A percentile compares a stretch with the other conserved stretches of the same genome.
Conservation (phyloP, 2,329 filamentous ascomycete species). For the Talaromyces albobiverticillius region DNA sequence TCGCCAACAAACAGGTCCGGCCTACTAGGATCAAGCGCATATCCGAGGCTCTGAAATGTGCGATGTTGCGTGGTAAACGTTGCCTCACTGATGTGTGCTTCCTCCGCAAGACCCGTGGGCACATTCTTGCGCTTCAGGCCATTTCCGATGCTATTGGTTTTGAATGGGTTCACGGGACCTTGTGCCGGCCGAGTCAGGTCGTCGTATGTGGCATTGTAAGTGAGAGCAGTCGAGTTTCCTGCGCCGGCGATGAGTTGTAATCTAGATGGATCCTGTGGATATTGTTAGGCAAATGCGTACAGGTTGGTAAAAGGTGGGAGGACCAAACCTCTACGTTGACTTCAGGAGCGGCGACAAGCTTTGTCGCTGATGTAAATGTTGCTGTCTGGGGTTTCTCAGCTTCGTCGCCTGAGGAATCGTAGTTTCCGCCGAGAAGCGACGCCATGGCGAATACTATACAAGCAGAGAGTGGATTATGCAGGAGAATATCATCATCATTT, state of each 20-base stretch:
- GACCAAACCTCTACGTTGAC: conserved; percentile 58
- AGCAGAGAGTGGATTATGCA: not conserved
- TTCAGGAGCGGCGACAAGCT: conserved; percentile 50
- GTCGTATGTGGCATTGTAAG: conserved; percentile 63
- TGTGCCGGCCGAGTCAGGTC: conserved; percentile 64
- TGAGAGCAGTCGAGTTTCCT: conserved; percentile 45
- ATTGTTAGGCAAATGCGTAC: conserved; percentile 32
- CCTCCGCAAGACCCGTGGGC: conserved; percentile 80
- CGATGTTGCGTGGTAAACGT: conserved; percentile 86
- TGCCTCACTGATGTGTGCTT: conserved; percentile 85
- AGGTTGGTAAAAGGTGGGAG: conserved; percentile 17
- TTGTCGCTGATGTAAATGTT: conserved; percentile 30
- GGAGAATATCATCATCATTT: not conserved
- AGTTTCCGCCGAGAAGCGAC: conserved; percentile 42
- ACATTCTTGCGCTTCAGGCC: conserved; percentile 74
- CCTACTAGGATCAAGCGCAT: conserved; percentile 48
- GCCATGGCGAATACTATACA: conserved; percentile 30
- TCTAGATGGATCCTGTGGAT: conserved; percentile 47
- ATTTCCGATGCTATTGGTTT: conserved; percentile 53
- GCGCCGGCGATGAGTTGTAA: conserved; percentile 53
- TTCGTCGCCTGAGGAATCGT: conserved; percentile 51
- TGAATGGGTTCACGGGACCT: conserved; percentile 75
- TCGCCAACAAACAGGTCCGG: conserved; percentile 49
- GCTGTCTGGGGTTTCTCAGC: conserved; percentile 30
- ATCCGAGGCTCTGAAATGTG: conserved; percentile 66